Evolutionary conservation across 2,329 filamentous ascomycete genomes (phyloP).

Genomic region (Teratosphaeria nubilosa): DNA sequence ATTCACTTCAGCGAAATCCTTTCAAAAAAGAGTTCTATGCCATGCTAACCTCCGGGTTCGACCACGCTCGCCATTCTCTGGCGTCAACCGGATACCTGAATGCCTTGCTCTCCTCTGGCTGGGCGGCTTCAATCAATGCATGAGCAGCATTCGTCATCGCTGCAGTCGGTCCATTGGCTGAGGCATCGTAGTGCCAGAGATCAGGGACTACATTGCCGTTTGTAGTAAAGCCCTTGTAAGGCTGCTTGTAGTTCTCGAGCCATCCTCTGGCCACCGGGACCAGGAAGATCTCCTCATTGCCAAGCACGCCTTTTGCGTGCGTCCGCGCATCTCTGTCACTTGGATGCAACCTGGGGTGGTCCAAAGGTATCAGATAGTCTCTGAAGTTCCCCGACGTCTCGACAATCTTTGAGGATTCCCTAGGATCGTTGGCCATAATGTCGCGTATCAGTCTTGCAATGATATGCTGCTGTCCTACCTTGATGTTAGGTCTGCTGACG

Average conservation of each 20-base stretch:
- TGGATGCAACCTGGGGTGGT: slow-evolving; percentile 15
- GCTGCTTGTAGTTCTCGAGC: slow-evolving; percentile 39
- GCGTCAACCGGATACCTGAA: slow-evolving; percentile 55
- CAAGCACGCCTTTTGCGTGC: slow-evolving; percentile 13
- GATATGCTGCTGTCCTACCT: background rate
- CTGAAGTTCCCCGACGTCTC: slow-evolving; percentile 14
- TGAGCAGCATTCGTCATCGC: slow-evolving; percentile 45
- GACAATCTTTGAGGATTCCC: slow-evolving; percentile 11
- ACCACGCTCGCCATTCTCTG: slow-evolving; percentile 59
- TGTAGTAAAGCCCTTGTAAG: slow-evolving; percentile 58
- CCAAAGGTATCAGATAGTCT: slow-evolving; percentile 15
- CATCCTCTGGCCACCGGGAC: slow-evolving; percentile 17
- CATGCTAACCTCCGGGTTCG: slow-evolving; percentile 50
- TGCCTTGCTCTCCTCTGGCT: slow-evolving; percentile 35
- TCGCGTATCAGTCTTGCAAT: background rate
- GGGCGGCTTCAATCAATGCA: slow-evolving; percentile 1
- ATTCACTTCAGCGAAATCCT: background rate
- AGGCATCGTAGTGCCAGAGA: slow-evolving; percentile 8
- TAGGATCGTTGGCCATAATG: slow-evolving; percentile 12
- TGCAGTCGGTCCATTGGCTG: slow-evolving; percentile 37
- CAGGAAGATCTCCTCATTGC: slow-evolving; percentile 15
- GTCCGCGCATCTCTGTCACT: slow-evolving; percentile 14
- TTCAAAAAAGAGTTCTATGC: background rate
- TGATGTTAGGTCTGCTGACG: background rate
- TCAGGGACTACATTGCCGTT: slow-evolving; percentile 42